A percentile compares a stretch with the other conserved stretches of the same genome.
phyloP scores from a whole-genome alignment of 2,329 filamentous ascomycete species.

The Neurospora sp. region DNA sequence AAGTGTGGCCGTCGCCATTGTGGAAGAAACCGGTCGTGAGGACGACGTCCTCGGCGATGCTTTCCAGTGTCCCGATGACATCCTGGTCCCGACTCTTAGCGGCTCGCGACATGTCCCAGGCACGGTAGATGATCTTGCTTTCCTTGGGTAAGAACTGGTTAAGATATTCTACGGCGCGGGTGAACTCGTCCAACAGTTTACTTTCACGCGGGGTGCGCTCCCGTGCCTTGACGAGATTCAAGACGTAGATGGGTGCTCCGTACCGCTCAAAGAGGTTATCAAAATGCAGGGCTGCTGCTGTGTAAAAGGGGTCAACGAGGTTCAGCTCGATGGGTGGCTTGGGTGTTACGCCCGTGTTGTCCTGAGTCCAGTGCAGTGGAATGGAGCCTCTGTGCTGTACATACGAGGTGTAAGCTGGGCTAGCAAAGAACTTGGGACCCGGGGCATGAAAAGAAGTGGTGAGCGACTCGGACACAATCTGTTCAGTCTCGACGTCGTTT shows the following conservation, averaged over 20 bases:
- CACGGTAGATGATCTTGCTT: conserved; percentile 85
- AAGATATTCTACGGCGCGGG: conserved; percentile 77
- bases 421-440: conserved; percentile 75
- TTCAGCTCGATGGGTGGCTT: conserved; percentile 95
- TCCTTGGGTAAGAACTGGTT: conserved; percentile 83
- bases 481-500: conserved; percentile 97
- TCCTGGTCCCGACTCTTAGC: conserved; percentile 88
- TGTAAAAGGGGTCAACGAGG: conserved; percentile 92
- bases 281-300: conserved; percentile 86
- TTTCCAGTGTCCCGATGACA: conserved; percentile 85
- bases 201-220: conserved; percentile 87
- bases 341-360: conserved; percentile 87
- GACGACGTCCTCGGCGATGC: conserved; percentile 80
- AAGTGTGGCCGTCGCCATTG: conserved; percentile 67
- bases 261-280: conserved; percentile 91
- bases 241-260: conserved; percentile 79
- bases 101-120: conserved; percentile 96
- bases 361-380: conserved; percentile 93
- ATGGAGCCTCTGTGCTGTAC: conserved; percentile 96
- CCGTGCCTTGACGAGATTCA: conserved; percentile 84
- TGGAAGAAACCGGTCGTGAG: conserved; percentile 87
- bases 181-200: conserved; percentile 81
- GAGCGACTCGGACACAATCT: conserved; percentile 89
- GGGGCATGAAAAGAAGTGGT: conserved; percentile 95
- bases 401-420: conserved; percentile 88